phyloP scores from a whole-genome alignment of 495 filamentous ascomycete genomes.

The Amniculicola lignicola region DNA sequence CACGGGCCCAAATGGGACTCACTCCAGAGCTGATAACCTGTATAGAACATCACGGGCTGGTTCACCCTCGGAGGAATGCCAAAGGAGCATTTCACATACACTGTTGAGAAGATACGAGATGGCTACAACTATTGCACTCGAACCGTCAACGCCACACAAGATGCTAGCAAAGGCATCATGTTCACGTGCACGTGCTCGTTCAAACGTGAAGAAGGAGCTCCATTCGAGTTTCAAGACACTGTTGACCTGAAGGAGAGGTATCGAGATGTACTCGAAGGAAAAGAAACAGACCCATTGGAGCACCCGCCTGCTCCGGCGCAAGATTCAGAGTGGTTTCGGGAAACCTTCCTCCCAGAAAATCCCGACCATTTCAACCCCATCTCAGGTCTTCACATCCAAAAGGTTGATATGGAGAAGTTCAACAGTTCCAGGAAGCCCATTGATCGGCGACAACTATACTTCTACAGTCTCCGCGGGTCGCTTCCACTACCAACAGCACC shows the following conservation, averaged over 20 bases:
- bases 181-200: conserved; percentile 64
- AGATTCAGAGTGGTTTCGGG: conserved; percentile 15
- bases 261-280: conserved; percentile 42
- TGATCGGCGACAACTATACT: conserved; percentile 57
- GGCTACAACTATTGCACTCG: conserved; percentile 58
- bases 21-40: neutral
- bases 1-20: neutral
- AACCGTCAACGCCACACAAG: conserved; percentile 56
- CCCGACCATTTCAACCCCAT: conserved; percentile 29
- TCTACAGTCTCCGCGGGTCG: conserved; percentile 53
- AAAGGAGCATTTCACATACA: conserved; percentile 60
- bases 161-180: conserved; percentile 49
- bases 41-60: conserved; percentile 63
- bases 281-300: conserved; percentile 37
- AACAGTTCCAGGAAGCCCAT: conserved; percentile 52
- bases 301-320: conserved; percentile 8
- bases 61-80: conserved; percentile 57
- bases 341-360: conserved; percentile 30
- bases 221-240: conserved; percentile 45
- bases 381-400: conserved; percentile 53
- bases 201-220: conserved; percentile 49
- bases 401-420: conserved; percentile 59
- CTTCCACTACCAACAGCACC: conserved; percentile 25
- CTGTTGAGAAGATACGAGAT: conserved; percentile 52
- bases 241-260: conserved; percentile 43